phyloP scores from a whole-genome alignment of 192 early-diverging fungal genomes.

The Linderina pennispora region DNA sequence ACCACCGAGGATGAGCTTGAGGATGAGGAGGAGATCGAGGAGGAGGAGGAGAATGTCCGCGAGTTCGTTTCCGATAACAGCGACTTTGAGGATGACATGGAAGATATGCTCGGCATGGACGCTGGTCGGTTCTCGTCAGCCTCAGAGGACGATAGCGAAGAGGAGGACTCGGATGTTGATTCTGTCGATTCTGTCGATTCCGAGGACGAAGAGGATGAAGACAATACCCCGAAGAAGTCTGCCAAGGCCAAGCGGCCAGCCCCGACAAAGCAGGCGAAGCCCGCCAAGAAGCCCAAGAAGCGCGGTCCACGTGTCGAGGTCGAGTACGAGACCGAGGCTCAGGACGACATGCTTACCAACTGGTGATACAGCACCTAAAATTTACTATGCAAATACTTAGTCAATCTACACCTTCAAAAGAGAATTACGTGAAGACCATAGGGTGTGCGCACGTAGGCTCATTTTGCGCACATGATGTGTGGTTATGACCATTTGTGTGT shows the following conservation, averaged over 20 bases:
- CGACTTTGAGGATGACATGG: constrained; percentile 36
- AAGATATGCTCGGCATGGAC: constrained; percentile 29
- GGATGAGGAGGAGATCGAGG: constrained; percentile 48
- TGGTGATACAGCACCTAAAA: constrained; percentile 8
- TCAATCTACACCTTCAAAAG: not conserved
- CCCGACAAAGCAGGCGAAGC: constrained; percentile 18
- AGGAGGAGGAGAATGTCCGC: constrained; percentile 47
- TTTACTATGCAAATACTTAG: not conserved
- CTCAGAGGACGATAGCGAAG: constrained; percentile 57
- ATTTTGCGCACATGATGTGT: too few species aligned
- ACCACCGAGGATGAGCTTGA: constrained; percentile 63
- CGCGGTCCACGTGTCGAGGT: constrained; percentile 50
- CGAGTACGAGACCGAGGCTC: constrained; percentile 51
- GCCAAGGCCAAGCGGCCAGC: constrained; percentile 33
- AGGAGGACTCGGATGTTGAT: constrained; percentile 29
- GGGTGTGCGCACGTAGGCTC: too few species aligned
- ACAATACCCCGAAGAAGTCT: constrained; percentile 25
- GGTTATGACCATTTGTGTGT: too few species aligned
- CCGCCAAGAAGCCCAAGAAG: constrained; percentile 38
- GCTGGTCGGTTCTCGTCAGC: constrained; percentile 53
- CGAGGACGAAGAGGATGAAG: constrained; percentile 58
- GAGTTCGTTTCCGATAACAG: constrained; percentile 48
- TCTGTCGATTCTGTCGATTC: constrained; percentile 13
- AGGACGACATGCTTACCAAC: constrained; percentile 32
- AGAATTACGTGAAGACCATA: not conserved